Base-by-base conservation (phyloP, 352 stramenopile species). In the Pythium guiyangense region DNA sequence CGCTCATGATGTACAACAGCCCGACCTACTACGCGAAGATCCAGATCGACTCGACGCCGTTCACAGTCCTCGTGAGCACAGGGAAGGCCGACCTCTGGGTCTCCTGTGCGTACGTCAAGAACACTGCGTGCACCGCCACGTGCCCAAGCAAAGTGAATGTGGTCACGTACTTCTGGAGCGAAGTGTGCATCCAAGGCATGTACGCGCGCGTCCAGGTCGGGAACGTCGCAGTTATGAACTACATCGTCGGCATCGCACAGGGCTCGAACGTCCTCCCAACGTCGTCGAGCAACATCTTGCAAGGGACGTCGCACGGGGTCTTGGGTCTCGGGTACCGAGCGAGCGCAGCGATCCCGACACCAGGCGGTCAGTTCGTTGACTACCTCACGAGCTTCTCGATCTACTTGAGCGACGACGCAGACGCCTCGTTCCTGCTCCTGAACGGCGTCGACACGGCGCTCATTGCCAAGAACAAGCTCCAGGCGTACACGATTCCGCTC, bases 41-140 rank as follows among this genome's bases (percentile, higher is more conserved):
- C 22, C 42, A 51, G n/a, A 66, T 92, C 42, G 67, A 74, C 51
- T 53, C 52, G 48, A 60, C 63, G 6, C 60, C 57, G 2, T 88
- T 77, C 66, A 60, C 67, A 0, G 71, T 92, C 54, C 69, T 84
- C 22, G 67, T 92, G 20, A 79, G 90, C 66, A 92, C 79, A 8
- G 83, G 83, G 47, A 90, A 79, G 45, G 86, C 83, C 15, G 79
- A 92, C 61, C 62, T 89, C 9, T 92, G 83, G 79, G 63, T 92
- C 59, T 83, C 78, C 14, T 92, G 82, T 58, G 74, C 73, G 44
- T 82, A 73, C 63, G 59, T 86, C 45, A 68, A 50, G 25, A 46
- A 59, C 47, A 58, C 64, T 18, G 69, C 62, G 17, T 92, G 82
- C 52, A 26, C 51, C 39, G 63, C 59, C 11, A 60, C 66, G n/a